Percentiles rank a stretch among this genome's conserved stretches.
phyloP scores from a whole-genome alignment of 106 monocot species.

The Acorus calamus region DNA sequence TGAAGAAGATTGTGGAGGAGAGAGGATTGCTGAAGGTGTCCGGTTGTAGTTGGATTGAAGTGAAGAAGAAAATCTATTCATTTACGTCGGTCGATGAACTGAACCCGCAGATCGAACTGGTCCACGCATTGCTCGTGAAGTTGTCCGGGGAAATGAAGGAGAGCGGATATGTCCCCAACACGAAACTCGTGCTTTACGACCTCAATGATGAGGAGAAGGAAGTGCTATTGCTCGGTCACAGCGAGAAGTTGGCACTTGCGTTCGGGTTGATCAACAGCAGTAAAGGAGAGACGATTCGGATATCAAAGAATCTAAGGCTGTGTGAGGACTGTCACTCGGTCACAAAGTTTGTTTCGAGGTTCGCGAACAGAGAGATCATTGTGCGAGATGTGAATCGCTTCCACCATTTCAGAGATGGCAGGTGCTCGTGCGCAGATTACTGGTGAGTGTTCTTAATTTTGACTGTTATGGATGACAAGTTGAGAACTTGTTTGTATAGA shows the following conservation, averaged over 20 bases:
- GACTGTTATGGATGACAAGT: too few species aligned
- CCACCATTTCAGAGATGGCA: conserved; percentile 56
- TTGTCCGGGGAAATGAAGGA: conserved; percentile 45
- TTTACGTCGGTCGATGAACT: conserved; percentile 42
- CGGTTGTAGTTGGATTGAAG: conserved; percentile 68
- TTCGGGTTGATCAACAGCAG: conserved; percentile 59
- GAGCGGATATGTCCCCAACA: conserved; percentile 46
- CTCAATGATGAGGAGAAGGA: conserved; percentile 51
- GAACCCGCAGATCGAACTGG: conserved; percentile 41
- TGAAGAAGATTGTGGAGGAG: conserved; percentile 36
- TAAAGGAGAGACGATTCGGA: conserved; percentile 44
- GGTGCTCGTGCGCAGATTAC: conserved; percentile 62
- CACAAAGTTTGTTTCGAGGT: conserved; percentile 67
- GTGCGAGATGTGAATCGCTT: conserved; percentile 71
- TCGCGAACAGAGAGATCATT: conserved; percentile 44
- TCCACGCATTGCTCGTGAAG: conserved; percentile 37
- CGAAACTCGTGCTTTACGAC: conserved; percentile 48
- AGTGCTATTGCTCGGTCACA: conserved; percentile 54
- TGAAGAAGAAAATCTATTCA: conserved; percentile 28
- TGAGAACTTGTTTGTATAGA: too few species aligned
- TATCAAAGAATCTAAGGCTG: conserved; percentile 61
- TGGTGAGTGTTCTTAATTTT: conserved; percentile 25
- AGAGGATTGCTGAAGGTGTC: conserved; percentile 33
- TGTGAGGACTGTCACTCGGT: conserved; percentile 74
- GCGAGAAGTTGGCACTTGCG: conserved; percentile 65